Base-by-base conservation (phyloP, 805 yeast genomes). In the Candida easanensis region DNA sequence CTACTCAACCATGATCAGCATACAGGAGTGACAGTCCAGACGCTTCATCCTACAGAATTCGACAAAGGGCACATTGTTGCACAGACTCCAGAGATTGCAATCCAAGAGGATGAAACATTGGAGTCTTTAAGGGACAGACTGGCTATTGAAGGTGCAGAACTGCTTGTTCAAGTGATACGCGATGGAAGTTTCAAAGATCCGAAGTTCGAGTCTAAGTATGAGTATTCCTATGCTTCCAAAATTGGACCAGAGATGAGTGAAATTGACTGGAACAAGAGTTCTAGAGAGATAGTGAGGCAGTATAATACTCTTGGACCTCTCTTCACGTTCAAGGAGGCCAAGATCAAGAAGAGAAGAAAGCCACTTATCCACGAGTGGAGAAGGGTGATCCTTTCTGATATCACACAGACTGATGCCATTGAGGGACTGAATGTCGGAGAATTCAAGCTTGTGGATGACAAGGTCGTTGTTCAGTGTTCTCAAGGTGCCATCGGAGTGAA, bases 21-120 rank as follows among this genome's bases (percentile, higher is more conserved):
- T 15, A 84, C 97, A 0, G 99, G 98, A 0, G 95, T 88, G 15
- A 78, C 97, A 0, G 76, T 93, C 0, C 99, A 93, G 61, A 87
- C 96, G 0, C 64, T 93, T 19, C 96, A 93, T 57, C 97, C 97
- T 0, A 73, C 84, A 1, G 74, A 80, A 58, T 93, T 93, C 56
- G 99, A 93, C 54, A 70, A 68, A 26, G 99, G 99, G 1, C 68
- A 71, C 2, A 75, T 91, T 0, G 59, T 93, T 2, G 61, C 70
- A 15, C 95, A 84, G 49, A 71, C 85, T 1, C 57, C 56, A 2
- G 68, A 69, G 20, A 53, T 78, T 0, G 51, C 57, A 0, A 68
- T 87, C 1, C 41, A 39, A 0, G 58, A 58, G 4, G 50, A 60
- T 9, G 86, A 80, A 25, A 76, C 79, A 10, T 63, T 71, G 3